phyloP scores from a whole-genome alignment of 345 rosid genomes.

The Eucalyptus camaldulensis region DNA sequence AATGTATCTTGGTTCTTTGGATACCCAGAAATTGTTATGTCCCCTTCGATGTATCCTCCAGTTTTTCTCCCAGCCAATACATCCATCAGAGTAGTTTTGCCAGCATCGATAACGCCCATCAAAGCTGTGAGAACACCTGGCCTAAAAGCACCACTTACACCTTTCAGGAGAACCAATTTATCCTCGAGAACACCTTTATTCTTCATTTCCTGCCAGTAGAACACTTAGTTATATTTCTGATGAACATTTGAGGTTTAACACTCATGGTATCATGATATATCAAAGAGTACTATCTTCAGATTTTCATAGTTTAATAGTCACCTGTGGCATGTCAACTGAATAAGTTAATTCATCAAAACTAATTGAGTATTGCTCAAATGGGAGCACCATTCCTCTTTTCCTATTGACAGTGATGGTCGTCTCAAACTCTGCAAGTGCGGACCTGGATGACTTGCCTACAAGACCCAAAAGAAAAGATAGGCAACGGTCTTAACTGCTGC shows the following conservation, averaged over 20 bases:
- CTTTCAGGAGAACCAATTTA: conserved; percentile 31
- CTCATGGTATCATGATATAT: too few species aligned
- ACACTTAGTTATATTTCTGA: background rate
- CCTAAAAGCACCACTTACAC: conserved; percentile 39
- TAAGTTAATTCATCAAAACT: conserved; percentile 35
- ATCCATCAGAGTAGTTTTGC: conserved; percentile 52
- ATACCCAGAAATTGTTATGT: conserved; percentile 29
- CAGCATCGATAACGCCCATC: conserved; percentile 58
- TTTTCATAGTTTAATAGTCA: background rate
- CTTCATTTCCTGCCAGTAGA: conserved; percentile 32
- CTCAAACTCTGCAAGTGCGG: background rate
- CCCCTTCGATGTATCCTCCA: conserved; percentile 35
- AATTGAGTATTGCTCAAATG: conserved; percentile 35
- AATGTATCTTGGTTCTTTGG: conserved; percentile 50
- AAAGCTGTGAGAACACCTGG: conserved; percentile 50
- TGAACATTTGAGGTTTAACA: background rate
- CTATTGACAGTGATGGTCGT: background rate
- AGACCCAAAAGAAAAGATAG: background rate
- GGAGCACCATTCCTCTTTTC: conserved; percentile 51
- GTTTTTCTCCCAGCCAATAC: conserved; percentile 49
- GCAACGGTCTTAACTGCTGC: background rate
- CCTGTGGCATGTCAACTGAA: conserved; percentile 61
- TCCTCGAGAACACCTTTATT: conserved; percentile 21
- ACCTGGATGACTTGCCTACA: background rate
- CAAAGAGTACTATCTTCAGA: background rate